phyloP scores from a whole-genome alignment of 441 rosid species.

The Syzygium syzygioides region DNA sequence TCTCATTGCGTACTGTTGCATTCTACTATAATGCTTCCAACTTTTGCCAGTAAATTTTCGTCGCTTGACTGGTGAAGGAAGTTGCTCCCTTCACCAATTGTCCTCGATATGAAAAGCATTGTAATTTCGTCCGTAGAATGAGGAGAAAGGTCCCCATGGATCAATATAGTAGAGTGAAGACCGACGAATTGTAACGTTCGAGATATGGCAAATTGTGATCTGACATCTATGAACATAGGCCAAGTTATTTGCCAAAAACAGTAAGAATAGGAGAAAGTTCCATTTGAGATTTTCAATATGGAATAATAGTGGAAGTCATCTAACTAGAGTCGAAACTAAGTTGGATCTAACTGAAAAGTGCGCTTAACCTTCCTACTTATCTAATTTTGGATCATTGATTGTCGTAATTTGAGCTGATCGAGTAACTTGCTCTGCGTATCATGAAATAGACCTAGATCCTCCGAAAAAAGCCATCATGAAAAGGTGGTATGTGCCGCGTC shows the following conservation, averaged over 20 bases:
- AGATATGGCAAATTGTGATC: background rate
- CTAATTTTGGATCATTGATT: background rate
- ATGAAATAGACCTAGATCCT: background rate
- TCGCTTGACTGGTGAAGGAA: background rate
- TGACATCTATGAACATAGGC: background rate
- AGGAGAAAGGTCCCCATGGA: background rate
- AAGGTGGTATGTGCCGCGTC: background rate
- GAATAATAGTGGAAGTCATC: background rate
- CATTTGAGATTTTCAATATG: background rate
- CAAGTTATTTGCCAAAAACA: background rate
- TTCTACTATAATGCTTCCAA: background rate
- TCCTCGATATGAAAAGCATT: background rate
- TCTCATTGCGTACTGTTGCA: background rate
- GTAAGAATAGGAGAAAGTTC: background rate
- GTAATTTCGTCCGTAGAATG: background rate
- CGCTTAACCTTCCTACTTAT: background rate
- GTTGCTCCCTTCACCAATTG: background rate
- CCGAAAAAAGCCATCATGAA: background rate
- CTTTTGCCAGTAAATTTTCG: background rate
- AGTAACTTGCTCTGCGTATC: background rate
- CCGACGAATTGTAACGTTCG: background rate
- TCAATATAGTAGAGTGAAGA: background rate
- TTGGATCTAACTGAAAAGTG: background rate
- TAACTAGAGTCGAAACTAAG: background rate
- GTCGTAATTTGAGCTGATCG: background rate